phyloP scores from a whole-genome alignment of 768 basidiomycete species.

The Tylopilus sp. region DNA sequence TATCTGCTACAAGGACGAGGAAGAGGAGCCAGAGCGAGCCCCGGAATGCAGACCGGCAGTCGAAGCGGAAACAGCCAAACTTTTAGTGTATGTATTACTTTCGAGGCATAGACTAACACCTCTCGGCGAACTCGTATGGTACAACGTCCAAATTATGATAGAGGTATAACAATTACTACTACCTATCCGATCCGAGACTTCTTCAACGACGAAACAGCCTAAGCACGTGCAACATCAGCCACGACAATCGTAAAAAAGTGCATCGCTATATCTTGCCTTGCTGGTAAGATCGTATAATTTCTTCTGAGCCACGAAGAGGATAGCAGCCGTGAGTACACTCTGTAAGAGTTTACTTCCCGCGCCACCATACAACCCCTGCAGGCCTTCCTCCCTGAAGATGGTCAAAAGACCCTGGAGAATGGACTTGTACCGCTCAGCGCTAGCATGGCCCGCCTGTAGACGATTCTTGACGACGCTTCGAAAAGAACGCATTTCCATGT shows the following conservation, averaged over 20 bases:
- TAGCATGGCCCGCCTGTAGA: slow-evolving; percentile 69
- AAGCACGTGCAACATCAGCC: slow-evolving; percentile 1
- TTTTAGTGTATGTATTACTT: too few relatives aligned
- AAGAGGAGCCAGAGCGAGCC: too few relatives aligned
- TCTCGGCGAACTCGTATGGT: too few relatives aligned
- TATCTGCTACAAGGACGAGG: too few relatives aligned
- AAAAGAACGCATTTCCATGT: neutral
- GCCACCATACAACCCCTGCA: slow-evolving; percentile 85
- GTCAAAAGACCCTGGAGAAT: slow-evolving; percentile 72
- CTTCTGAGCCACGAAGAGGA: slow-evolving; percentile 87
- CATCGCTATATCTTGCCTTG: slow-evolving; percentile 27
- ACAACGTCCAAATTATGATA: neutral
- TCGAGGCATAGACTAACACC: too few relatives aligned
- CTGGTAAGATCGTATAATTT: slow-evolving; percentile 76
- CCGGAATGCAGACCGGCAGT: too few relatives aligned
- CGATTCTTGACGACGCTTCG: slow-evolving; percentile 70
- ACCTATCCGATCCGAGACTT: slow-evolving; percentile 1
- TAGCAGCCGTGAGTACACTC: slow-evolving; percentile 89
- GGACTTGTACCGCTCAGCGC: slow-evolving; percentile 69
- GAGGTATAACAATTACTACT: neutral
- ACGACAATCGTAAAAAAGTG: too few relatives aligned
- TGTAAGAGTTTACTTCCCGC: slow-evolving; percentile 86
- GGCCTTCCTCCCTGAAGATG: slow-evolving; percentile 75
- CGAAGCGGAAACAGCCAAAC: too few relatives aligned
- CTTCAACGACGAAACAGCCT: slow-evolving; percentile 16